phyloP scores from a whole-genome alignment of 1,139 yeast genomes.

The Yamadazyma oceani region DNA sequence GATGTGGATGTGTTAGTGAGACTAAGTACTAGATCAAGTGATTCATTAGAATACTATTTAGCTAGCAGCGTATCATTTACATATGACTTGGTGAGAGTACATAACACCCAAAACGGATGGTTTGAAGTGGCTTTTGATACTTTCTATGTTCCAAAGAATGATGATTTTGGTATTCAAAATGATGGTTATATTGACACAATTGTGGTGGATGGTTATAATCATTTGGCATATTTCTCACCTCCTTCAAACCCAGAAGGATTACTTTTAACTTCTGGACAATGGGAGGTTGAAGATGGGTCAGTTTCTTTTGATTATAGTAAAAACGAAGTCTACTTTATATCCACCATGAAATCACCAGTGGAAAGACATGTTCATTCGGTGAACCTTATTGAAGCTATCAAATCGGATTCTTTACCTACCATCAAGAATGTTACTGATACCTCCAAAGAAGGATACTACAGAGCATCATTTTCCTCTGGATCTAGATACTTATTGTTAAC shows the following conservation, averaged over 20 bases:
- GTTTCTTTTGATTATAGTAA: conserved; percentile 42
- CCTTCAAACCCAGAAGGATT: conserved; percentile 42
- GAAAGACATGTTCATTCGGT: conserved; percentile 56
- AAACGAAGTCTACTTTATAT: conserved; percentile 46
- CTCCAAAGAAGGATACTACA: conserved; percentile 61
- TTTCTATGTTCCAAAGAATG: conserved; percentile 64
- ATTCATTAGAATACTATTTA: conserved; percentile 39
- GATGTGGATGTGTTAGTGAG: conserved; percentile 34
- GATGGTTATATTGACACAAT: conserved; percentile 59
- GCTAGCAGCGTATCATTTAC: conserved; percentile 30
- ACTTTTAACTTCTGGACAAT: conserved; percentile 49
- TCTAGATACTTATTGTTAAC: conserved; percentile 59
- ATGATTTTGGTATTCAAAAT: conserved; percentile 32
- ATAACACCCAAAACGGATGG: conserved; percentile 48
- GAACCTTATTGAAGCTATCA: conserved; percentile 32
- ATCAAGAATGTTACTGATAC: conserved; percentile 55
- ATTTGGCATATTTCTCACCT: conserved; percentile 58
- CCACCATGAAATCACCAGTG: conserved; percentile 51
- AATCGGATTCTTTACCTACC: conserved; percentile 26
- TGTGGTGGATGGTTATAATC: conserved; percentile 54
- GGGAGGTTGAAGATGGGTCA: conserved; percentile 57
- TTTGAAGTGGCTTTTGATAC: conserved; percentile 84
- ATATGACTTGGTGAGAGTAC: conserved; percentile 37
- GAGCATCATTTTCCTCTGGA: conserved; percentile 68
- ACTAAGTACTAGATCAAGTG: conserved; percentile 47